Base-by-base conservation (phyloP, 2,329 filamentous ascomycete species). In the Zymoseptoria ardabiliae region DNA sequence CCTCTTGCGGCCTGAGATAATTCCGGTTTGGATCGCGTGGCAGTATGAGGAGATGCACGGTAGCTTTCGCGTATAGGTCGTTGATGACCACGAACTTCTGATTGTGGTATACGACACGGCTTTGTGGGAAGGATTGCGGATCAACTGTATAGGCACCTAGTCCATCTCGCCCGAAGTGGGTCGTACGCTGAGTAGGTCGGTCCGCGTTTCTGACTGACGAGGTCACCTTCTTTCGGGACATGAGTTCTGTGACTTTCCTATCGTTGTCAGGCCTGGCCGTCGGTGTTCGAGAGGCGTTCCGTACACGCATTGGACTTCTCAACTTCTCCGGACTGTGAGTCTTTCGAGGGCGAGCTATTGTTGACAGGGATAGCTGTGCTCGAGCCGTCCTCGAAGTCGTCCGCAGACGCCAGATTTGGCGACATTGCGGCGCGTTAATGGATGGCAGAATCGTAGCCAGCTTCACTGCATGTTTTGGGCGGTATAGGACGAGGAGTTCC, bases 51-150 rank as follows among this genome's bases (percentile, higher is more conserved):
- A 90, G 81, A 76, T 99, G 94, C 3, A 97, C 80, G 3, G 83
- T 85, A 3, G 89, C 84, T 74, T 97, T 99, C 8, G 94, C 92
- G 71, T 85, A 99, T 62, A 85, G 78, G 76, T 99, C 94, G 67
- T 87, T 82, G 72, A 97, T 89, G 20, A 86, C 82, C 55, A 92
- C 89, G 65, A 88, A 90, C 61, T 85, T 76, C n/a, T 83, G 78
- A 64, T 84, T 83, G 73, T 86, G 78, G 69, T 85, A 86, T 57
- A 94, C 78, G 1, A 91, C 82, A 8, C 81, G 76, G 23, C 77
- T 79, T 4, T 79, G 65, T 1, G 85, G 81, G 67, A 84, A 87
- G 1, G 79, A 77, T 35, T 81, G 78, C 0, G 90, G 90, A 56
- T 84, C 74, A 7, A 76, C 68, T 54, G 88, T 86, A 74, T 94